Percentiles rank a stretch among this genome's conserved stretches.
phyloP scores from a whole-genome alignment of 805 yeast species.

The Teunomyces gatunensis region DNA sequence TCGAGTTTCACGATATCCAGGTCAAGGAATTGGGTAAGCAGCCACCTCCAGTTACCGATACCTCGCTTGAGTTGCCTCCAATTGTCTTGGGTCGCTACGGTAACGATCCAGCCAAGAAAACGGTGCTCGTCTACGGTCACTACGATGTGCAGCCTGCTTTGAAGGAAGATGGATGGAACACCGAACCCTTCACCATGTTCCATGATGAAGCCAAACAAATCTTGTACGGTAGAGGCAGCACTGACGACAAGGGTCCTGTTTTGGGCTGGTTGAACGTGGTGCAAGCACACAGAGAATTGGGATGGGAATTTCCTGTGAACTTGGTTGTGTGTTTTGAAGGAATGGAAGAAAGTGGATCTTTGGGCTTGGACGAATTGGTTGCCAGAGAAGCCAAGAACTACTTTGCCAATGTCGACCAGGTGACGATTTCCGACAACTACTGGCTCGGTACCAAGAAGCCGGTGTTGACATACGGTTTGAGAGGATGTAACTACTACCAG shows the following conservation, averaged over 20 bases:
- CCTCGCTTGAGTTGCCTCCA: slow-evolving; percentile 80
- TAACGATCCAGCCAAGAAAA: slow-evolving; percentile 75
- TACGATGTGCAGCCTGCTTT: slow-evolving; percentile 98
- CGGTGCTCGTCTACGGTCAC: slow-evolving; percentile 91
- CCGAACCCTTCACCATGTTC: slow-evolving; percentile 82
- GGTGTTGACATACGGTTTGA: slow-evolving; percentile 92
- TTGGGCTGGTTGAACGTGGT: slow-evolving; percentile 93
- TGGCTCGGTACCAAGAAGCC: slow-evolving; percentile 99
- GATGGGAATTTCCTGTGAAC: slow-evolving; percentile 90
- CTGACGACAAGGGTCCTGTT: slow-evolving; percentile 98
- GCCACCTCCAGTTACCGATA: slow-evolving; percentile 81
- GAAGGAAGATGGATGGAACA: slow-evolving; percentile 89
- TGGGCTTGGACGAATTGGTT: slow-evolving; percentile 84
- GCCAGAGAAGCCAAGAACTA: slow-evolving; percentile 73
- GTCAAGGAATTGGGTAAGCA: slow-evolving; percentile 82
- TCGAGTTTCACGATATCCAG: slow-evolving; percentile 83
- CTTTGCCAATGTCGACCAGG: slow-evolving; percentile 89
- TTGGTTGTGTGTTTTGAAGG: slow-evolving; percentile 93
- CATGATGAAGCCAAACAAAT: slow-evolving; percentile 59
- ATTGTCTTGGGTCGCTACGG: slow-evolving; percentile 91
- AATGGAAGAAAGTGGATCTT: slow-evolving; percentile 97
- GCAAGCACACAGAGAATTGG: slow-evolving; percentile 84
- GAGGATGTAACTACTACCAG: slow-evolving; percentile 95
- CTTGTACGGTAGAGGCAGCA: slow-evolving; percentile 88
- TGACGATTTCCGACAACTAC: slow-evolving; percentile 94